Conservation (phyloP, 1,139 yeast species). For the Debaryomyces subglobosus region DNA sequence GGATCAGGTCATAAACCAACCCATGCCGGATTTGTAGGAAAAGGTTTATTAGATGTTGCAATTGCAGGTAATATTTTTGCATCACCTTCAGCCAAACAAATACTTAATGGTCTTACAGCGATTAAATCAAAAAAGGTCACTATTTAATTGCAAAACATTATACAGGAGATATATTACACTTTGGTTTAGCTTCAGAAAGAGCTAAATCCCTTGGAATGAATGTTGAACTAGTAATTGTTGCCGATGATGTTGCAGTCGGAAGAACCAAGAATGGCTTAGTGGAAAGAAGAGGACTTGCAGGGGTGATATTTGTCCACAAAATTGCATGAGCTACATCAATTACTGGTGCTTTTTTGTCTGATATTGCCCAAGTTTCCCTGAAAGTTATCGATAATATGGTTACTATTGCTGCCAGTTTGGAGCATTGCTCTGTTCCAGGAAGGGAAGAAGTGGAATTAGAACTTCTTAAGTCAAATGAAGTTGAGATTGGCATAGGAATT, state of each 20-base stretch:
- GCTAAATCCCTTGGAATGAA: slow-evolving; percentile 6
- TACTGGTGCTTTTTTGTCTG: slow-evolving; percentile 3
- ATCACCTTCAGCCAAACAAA: slow-evolving; percentile 34
- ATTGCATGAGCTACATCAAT: slow-evolving; percentile 31
- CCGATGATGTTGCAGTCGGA: slow-evolving; percentile 47
- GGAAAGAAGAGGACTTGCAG: slow-evolving; percentile 46
- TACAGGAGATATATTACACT: slow-evolving; percentile 22
- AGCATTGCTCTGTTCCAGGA: slow-evolving; percentile 79
- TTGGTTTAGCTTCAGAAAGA: slow-evolving; percentile 20
- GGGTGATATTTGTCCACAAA: slow-evolving; percentile 40
- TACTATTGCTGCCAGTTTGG: slow-evolving; percentile 78
- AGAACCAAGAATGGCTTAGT: slow-evolving; percentile 40
- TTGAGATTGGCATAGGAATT: slow-evolving; percentile 84
- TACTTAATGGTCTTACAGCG: slow-evolving; percentile 10
- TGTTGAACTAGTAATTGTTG: slow-evolving; percentile 20
- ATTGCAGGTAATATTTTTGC: slow-evolving; percentile 41
- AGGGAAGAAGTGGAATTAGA: slow-evolving; percentile 27
- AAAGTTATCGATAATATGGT: slow-evolving; percentile 44
- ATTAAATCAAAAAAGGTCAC: slow-evolving; percentile 18
- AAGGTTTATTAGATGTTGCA: slow-evolving; percentile 38
- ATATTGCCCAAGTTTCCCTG: not conserved
- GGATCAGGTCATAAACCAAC: slow-evolving; percentile 45
- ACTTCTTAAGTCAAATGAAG: slow-evolving; percentile 40
- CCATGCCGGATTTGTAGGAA: slow-evolving; percentile 36
- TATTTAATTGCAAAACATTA: slow-evolving; percentile 16